phyloP scores from a whole-genome alignment of 768 basidiomycete species.

The Dictyophora rubrovolvata region DNA sequence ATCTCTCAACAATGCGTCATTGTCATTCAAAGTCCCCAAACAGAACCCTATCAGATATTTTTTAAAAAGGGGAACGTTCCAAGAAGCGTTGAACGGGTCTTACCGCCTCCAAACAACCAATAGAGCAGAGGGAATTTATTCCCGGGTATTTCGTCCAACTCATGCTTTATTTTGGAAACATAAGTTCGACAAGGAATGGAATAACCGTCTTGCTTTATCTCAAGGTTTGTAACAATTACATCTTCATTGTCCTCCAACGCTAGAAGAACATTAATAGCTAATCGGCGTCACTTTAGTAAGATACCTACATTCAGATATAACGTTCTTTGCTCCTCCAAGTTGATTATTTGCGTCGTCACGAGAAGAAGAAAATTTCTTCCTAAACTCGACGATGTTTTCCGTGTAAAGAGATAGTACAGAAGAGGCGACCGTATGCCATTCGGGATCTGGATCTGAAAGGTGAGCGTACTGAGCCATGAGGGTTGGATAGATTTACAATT shows the following conservation, averaged over 20 bases:
- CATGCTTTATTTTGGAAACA: background rate
- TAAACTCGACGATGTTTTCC: background rate
- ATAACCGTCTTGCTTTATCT: background rate
- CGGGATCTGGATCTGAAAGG: background rate
- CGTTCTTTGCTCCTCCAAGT: no score
- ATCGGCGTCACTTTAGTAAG: background rate
- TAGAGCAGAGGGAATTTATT: background rate
- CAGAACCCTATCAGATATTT: background rate
- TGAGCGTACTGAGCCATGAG: background rate
- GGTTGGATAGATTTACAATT: background rate
- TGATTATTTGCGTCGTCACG: background rate
- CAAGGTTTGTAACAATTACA: background rate
- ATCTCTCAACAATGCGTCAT: slow-evolving; percentile 14
- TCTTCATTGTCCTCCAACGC: background rate
- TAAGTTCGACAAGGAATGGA: background rate
- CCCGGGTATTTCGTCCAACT: background rate
- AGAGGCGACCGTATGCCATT: background rate
- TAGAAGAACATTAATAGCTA: background rate
- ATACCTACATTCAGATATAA: no score
- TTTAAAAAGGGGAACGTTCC: background rate
- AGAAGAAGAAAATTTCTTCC: background rate
- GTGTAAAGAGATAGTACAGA: background rate
- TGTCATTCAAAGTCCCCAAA: slow-evolving; percentile 11
- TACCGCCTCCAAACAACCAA: background rate
- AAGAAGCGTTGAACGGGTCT: background rate